Evolutionary conservation across 805 yeast species (phyloP).

Genomic region (Grigorovia yakushimaensis): DNA sequence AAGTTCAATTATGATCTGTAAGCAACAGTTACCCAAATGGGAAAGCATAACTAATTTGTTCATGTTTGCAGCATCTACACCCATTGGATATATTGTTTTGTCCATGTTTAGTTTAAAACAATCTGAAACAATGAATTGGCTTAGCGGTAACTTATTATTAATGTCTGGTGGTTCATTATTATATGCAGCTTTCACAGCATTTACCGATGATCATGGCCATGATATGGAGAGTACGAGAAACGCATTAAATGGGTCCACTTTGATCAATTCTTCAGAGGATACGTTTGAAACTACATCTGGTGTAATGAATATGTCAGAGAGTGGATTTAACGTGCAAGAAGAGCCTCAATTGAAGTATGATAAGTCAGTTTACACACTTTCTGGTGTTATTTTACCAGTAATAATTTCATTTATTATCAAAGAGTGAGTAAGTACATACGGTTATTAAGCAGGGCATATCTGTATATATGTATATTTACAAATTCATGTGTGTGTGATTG

Average conservation of each 20-base stretch:
- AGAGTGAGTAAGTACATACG: conserved; percentile 1
- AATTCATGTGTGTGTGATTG: background rate
- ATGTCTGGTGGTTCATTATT: conserved; percentile 30
- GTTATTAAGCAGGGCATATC: background rate
- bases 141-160: conserved; percentile 25
- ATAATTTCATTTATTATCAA: conserved; percentile 20
- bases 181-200: conserved; percentile 28
- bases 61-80: conserved; percentile 28
- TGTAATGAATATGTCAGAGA: background rate
- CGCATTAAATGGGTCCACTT: background rate
- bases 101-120: conserved; percentile 19
- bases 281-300: background rate
- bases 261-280: background rate
- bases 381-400: conserved; percentile 23
- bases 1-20: conserved; percentile 37
- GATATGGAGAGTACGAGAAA: background rate
- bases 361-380: conserved; percentile 17
- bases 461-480: background rate
- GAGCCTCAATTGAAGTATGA: conserved; percentile 4
- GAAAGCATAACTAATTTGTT: conserved; percentile 39
- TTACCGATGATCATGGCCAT: conserved; percentile 13
- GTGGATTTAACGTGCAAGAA: no score
- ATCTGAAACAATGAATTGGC: conserved; percentile 21
- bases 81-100: conserved; percentile 24
- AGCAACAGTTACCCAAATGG: conserved; percentile 30